These are phyloP conservation scores for Notholithocarpus densiflorus DNA, from an alignment of 306 rosid species.

Conservation along the genomic window DNA sequence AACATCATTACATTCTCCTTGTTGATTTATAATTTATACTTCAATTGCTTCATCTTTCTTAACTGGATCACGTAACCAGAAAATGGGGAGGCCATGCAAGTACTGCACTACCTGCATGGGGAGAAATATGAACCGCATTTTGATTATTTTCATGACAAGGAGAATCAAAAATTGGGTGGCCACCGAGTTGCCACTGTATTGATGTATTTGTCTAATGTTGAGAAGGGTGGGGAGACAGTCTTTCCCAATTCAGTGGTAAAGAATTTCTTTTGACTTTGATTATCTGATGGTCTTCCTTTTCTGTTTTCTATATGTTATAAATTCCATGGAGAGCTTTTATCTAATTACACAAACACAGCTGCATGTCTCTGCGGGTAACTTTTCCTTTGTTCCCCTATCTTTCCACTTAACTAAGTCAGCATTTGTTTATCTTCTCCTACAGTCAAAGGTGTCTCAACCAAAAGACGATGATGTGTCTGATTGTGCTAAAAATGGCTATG, in stretches of 20 bases:
- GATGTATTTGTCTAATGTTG: slow-evolving; percentile 88
- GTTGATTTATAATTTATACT: not conserved
- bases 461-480: slow-evolving; percentile 60
- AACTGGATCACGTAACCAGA: slow-evolving; percentile 39
- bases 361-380: not conserved
- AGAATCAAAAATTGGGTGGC: slow-evolving; percentile 73
- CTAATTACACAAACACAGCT: not conserved
- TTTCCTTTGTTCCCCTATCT: not conserved
- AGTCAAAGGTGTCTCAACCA: slow-evolving; percentile 46
- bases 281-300: not conserved
- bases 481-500: slow-evolving; percentile 78
- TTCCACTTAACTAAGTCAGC: not conserved
- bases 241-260: slow-evolving; percentile 78
- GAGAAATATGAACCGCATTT: slow-evolving; percentile 91
- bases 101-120: slow-evolving; percentile 80
- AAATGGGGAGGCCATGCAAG: slow-evolving; percentile 85
- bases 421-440: slow-evolving; percentile 22
- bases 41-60: not conserved
- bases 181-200: slow-evolving; percentile 88
- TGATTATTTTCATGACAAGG: slow-evolving; percentile 84
- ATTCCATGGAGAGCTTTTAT: not conserved
- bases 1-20: slow-evolving; percentile 3
- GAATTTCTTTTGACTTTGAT: slow-evolving; percentile 1
- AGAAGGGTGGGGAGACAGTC: slow-evolving; percentile 91
- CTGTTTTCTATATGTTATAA: not conserved